Conservation (phyloP, 192 early-diverging fungal genomes). For the Coemansia umbellata region DNA sequence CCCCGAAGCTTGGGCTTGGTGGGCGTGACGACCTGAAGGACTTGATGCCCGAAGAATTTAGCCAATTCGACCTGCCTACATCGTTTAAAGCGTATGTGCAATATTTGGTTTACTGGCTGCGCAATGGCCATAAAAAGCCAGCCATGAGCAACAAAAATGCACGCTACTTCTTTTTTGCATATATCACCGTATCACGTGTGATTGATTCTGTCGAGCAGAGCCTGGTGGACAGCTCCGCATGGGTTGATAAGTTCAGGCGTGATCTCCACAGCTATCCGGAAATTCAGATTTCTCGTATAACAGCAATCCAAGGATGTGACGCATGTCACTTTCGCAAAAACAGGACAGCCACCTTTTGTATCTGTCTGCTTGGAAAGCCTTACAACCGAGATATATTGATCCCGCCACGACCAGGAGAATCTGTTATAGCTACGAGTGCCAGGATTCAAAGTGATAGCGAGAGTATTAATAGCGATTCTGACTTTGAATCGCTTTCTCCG, state of each 20-base stretch:
- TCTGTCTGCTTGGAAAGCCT: slow-evolving; percentile 21
- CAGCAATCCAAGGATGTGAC: slow-evolving; percentile 29
- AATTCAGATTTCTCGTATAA: slow-evolving; percentile 2
- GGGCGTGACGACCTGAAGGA: slow-evolving; percentile 5
- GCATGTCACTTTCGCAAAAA: slow-evolving; percentile 41
- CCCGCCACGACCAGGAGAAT: slow-evolving; percentile 17
- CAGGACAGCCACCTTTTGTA: slow-evolving; percentile 37
- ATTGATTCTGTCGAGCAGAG: slow-evolving; percentile 46
- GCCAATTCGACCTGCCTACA: slow-evolving; percentile 32
- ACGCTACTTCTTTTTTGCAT: slow-evolving; percentile 41
- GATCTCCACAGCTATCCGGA: slow-evolving; percentile 29
- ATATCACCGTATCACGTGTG: slow-evolving; percentile 29
- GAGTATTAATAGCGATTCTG: slow-evolving; percentile 3
- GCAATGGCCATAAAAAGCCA: slow-evolving; percentile 19
- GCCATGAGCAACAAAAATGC: slow-evolving; percentile 11
- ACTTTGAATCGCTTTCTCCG: neutral
- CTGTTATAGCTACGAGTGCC: neutral
- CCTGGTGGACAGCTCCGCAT: slow-evolving; percentile 39
- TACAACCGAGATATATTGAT: slow-evolving; percentile 24
- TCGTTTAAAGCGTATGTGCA: slow-evolving; percentile 47
- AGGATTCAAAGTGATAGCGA: neutral
- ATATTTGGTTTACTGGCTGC: slow-evolving; percentile 48
- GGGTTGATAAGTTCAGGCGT: slow-evolving; percentile 27
- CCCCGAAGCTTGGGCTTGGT: slow-evolving; percentile 4
- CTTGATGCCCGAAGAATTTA: slow-evolving; percentile 39